Conservation (phyloP, 1,284 basidiomycete species). For the Puccinia sorghi region DNA sequence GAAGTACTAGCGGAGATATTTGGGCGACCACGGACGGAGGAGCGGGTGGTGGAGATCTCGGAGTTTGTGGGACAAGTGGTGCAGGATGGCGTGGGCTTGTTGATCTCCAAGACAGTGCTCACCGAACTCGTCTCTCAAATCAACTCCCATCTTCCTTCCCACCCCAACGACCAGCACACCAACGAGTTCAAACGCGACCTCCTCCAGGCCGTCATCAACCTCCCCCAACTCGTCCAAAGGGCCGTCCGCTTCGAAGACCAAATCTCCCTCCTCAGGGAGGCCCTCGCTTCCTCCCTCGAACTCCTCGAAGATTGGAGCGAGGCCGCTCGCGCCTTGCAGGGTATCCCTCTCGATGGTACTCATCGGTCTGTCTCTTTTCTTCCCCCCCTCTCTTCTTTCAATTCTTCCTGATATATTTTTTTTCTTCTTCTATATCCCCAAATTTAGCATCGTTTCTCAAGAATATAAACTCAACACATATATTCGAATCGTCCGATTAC, state of each 20-base stretch:
- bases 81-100: constrained; percentile 74
- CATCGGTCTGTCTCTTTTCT: constrained; percentile 65
- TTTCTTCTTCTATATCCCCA: too few relatives aligned
- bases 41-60: constrained; percentile 66
- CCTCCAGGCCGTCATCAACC: constrained; percentile 69
- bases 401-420: too few relatives aligned
- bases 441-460: constrained; percentile 69
- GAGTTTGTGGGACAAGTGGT: constrained; percentile 75
- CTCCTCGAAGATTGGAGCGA: constrained; percentile 86
- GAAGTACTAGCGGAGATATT: constrained; percentile 21
- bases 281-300: constrained; percentile 85
- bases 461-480: constrained; percentile 85
- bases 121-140: constrained; percentile 74
- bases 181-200: constrained; percentile 67
- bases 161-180: constrained; percentile 65
- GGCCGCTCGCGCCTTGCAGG: constrained; percentile 85
- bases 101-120: constrained; percentile 79
- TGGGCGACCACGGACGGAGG: constrained; percentile 51
- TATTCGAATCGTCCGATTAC: constrained; percentile 86
- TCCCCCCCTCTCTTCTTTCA: too few relatives aligned
- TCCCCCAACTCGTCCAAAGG: constrained; percentile 68
- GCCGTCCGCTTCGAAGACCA: constrained; percentile 91
- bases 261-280: constrained; percentile 79
- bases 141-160: constrained; percentile 57
- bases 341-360: constrained; percentile 86